Base-by-base conservation (phyloP, 495 filamentous ascomycete genomes). In the Lasiosphaeria miniovina region DNA sequence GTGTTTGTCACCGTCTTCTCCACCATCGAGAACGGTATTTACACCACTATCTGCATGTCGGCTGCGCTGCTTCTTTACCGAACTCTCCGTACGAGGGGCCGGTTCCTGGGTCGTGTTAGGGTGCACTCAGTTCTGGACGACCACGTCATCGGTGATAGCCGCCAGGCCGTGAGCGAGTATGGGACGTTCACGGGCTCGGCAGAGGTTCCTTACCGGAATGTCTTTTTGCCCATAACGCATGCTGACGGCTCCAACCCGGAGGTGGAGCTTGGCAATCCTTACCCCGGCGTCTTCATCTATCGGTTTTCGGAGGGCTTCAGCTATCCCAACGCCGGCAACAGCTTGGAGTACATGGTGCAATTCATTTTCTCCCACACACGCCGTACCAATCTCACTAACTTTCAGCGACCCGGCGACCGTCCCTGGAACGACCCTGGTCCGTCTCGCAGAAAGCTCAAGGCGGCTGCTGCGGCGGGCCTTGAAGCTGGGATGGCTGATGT, bases 341-440 rank as follows among this genome's bases (percentile, higher is more conserved):
- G 96, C 70, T 84, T 96, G 36, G 93, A 97, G 68, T 77, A 86
- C 62, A 82, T 98, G 65, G 85, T 89, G 11, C 67, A 75, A 11
- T 82, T 82, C 63, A 90, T 98, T 60, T 90, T 93, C 74, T 71
- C 81, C 24, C 68, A 84, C 55, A 96, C 93, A 3, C 88, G 91
- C 11, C 85, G 88, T 15, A 96, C 91, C 0, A 90, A 89, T 71
- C 81, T 82, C 0, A 66, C 83, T 41, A 70, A 78, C 1, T 92
- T 85, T 64, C 69, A 73, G 3, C 83, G 80, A 9, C 82, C 76
- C 4, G 94, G 94, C 34, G 95, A 98, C 68, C 85, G 95, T 1
- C 93, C 94, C 6, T 98, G 94, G 94, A 98, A 98, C 69, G 88
- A 98, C 68, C 89, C 94, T 0, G 94, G 91, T 38, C 89, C 91